Evolutionary conservation across 2,329 filamentous ascomycete genomes (phyloP).

Genomic region (Westerdykella sp.): DNA sequence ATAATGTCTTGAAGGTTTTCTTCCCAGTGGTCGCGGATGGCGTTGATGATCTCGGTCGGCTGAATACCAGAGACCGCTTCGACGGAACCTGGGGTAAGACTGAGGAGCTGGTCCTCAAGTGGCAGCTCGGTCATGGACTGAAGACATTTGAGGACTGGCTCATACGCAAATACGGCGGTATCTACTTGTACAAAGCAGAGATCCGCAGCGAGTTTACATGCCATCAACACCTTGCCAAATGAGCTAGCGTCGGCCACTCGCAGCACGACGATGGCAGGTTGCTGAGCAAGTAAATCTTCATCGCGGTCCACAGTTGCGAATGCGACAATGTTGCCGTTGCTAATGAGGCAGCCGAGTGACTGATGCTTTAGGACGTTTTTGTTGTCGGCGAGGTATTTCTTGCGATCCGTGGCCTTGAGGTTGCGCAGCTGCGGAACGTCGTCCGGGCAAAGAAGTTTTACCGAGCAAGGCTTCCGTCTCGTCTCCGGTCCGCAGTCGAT

Average conservation of each 20-base stretch:
- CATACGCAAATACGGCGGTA: constrained; percentile 62
- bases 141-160: constrained; percentile 58
- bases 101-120: constrained; percentile 50
- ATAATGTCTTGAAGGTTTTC: constrained; percentile 17
- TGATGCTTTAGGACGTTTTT: constrained; percentile 52
- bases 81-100: constrained; percentile 9
- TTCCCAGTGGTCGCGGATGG: constrained; percentile 13
- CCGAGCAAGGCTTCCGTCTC: constrained; percentile 21
- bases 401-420: constrained; percentile 31
- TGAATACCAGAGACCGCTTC: constrained; percentile 20
- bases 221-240: constrained; percentile 43
- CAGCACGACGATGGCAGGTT: constrained; percentile 47
- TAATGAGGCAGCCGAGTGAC: constrained; percentile 56
- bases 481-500: constrained; percentile 35
- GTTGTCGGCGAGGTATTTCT: constrained; percentile 44
- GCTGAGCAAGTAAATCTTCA: constrained; percentile 38
- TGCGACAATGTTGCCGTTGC: constrained; percentile 47
- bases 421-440: constrained; percentile 44
- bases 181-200: constrained; percentile 55
- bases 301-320: constrained; percentile 57
- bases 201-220: constrained; percentile 16
- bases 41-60: constrained; percentile 18
- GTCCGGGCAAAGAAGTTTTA: constrained; percentile 39
- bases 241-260: constrained; percentile 46
- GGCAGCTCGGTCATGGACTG: constrained; percentile 53